These are phyloP conservation scores for Durio zibethinus DNA, from an alignment of 345 rosid genomes.

Conservation along the genomic window DNA sequence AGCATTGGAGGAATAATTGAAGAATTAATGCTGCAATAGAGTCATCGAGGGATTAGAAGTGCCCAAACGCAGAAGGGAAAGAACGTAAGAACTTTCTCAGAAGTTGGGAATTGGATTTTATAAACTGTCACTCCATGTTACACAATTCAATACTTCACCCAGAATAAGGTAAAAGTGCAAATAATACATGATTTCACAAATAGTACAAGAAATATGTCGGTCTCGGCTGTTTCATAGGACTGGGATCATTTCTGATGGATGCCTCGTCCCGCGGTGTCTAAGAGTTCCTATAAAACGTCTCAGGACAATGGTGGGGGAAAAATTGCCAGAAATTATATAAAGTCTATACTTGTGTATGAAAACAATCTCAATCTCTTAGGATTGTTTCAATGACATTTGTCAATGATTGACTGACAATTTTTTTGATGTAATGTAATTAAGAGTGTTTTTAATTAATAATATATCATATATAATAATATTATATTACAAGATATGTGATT, in stretches of 20 bases:
- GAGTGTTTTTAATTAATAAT: too few relatives aligned
- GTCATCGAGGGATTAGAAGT: neutral
- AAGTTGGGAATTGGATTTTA: neutral
- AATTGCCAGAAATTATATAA: neutral
- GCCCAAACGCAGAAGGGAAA: neutral
- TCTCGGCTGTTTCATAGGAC: neutral
- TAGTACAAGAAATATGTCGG: neutral
- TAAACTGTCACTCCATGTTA: neutral
- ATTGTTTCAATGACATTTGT: too few relatives aligned
- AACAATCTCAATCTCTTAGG: too few relatives aligned
- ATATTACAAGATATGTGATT: too few relatives aligned
- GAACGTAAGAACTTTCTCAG: neutral
- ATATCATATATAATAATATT: too few relatives aligned
- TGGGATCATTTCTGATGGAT: neutral
- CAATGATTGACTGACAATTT: too few relatives aligned
- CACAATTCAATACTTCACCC: slow-evolving; percentile 2
- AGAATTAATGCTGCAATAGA: neutral
- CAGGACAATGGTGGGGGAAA: neutral
- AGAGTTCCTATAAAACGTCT: neutral
- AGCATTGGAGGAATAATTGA: neutral
- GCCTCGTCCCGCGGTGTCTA: neutral
- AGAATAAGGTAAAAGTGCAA: neutral
- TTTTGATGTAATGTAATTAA: too few relatives aligned
- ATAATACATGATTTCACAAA: slow-evolving; percentile 1
- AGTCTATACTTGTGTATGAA: too few relatives aligned